Evolutionary conservation across 257 asterid species (phyloP).

Genomic region (Capsicum rhomboideum): DNA sequence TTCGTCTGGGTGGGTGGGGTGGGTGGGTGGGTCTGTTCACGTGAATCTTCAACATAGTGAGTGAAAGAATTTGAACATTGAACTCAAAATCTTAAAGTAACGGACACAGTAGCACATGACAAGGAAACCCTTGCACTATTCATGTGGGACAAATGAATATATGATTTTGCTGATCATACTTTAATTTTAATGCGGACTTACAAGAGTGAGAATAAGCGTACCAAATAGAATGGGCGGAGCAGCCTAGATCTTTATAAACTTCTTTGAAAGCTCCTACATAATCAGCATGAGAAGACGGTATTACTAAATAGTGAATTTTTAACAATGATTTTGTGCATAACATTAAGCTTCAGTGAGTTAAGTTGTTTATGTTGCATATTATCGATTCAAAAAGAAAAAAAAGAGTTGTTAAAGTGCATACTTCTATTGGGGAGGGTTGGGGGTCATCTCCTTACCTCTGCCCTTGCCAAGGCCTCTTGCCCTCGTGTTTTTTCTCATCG

Average conservation of each 20-base stretch:
- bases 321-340: background rate
- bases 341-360: background rate
- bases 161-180: background rate
- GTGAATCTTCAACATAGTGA: background rate
- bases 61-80: background rate
- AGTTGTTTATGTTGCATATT: background rate
- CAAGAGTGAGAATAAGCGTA: background rate
- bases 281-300: background rate
- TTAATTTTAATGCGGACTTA: background rate
- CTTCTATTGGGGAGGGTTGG: background rate
- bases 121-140: background rate
- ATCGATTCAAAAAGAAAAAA: too few relatives aligned
- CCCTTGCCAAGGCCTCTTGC: background rate
- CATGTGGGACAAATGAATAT: background rate
- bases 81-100: background rate
- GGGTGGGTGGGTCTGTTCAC: too few relatives aligned
- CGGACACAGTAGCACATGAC: background rate
- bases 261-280: background rate
- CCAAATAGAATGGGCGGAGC: background rate
- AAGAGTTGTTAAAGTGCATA: background rate
- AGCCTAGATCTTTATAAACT: background rate
- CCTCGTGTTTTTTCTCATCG: background rate
- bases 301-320: background rate
- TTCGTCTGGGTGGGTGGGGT: background rate
- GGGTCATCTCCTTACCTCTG: background rate